phyloP scores from a whole-genome alignment of 345 rosid species.

The Bruguiera sexangula region DNA sequence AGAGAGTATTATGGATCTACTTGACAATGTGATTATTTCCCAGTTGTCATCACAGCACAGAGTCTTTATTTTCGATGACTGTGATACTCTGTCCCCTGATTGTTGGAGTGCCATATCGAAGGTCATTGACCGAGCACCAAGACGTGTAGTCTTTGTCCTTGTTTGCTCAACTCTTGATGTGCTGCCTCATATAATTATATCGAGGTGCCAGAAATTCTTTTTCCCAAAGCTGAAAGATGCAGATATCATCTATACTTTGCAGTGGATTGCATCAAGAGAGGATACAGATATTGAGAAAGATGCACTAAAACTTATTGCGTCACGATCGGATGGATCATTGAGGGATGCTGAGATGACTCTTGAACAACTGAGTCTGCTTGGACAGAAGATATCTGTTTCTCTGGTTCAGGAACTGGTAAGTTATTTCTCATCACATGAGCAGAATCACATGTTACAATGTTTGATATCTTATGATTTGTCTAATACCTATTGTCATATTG shows the following conservation, averaged over 20 bases:
- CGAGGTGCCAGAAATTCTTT: conserved; percentile 95
- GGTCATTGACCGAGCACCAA: conserved; percentile 75
- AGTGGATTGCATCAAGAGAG: conserved; percentile 72
- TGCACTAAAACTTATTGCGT: conserved; percentile 86
- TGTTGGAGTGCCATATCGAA: conserved; percentile 84
- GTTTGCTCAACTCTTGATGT: conserved; percentile 85
- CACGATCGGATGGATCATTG: conserved; percentile 95
- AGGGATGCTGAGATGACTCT: conserved; percentile 97
- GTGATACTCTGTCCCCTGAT: conserved; percentile 69
- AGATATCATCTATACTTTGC: conserved; percentile 74
- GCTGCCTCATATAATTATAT: conserved; percentile 83
- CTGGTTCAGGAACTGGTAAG: conserved; percentile 95
- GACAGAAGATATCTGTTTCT: conserved; percentile 74
- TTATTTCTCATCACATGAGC: background rate
- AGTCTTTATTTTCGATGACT: conserved; percentile 77
- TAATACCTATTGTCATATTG: background rate
- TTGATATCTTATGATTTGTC: background rate
- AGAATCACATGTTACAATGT: background rate
- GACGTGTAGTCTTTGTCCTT: conserved; percentile 74
- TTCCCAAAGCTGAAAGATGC: conserved; percentile 91
- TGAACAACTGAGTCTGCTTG: conserved; percentile 87
- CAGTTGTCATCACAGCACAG: conserved; percentile 52
- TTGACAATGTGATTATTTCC: conserved; percentile 58
- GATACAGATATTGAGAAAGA: conserved; percentile 65
- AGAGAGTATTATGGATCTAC: conserved; percentile 60